A percentile compares a stretch with the other conserved stretches of the same genome.
Evolutionary conservation across 2,329 filamentous ascomycete genomes (phyloP).

Genomic region (Pezicula carpinea): DNA sequence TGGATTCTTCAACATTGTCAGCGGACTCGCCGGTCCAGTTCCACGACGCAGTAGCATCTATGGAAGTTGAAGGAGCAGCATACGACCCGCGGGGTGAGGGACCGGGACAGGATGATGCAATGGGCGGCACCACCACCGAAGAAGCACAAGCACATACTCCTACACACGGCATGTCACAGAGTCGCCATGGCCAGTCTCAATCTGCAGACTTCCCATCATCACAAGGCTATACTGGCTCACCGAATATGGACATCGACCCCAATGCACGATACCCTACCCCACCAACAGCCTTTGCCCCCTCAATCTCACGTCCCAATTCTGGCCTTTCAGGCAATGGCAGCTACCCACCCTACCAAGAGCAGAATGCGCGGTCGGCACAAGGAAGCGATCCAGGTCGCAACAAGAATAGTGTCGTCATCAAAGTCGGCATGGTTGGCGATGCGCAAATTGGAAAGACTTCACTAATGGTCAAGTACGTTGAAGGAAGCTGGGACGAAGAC

Average conservation of each 20-base stretch:
- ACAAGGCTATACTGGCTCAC: constrained; percentile 23
- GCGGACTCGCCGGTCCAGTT: constrained; percentile 48
- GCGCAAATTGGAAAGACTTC: constrained; percentile 99
- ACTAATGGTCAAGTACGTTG: constrained; percentile 99
- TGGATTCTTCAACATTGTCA: constrained; percentile 49
- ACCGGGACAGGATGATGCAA: constrained; percentile 23
- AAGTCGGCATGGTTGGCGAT: constrained; percentile 98
- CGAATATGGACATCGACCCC: constrained; percentile 22
- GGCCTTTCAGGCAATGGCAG: constrained; percentile 26
- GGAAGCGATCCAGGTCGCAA: constrained; percentile 22
- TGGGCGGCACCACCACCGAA: constrained; percentile 21
- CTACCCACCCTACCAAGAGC: constrained; percentile 28
- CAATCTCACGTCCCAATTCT: constrained; percentile 29
- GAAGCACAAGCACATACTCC: constrained; percentile 29
- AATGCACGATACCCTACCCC: constrained; percentile 28
- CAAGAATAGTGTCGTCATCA: constrained; percentile 84
- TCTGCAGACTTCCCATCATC: constrained; percentile 27
- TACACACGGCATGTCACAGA: constrained; percentile 16
- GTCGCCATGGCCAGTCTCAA: constrained; percentile 27
- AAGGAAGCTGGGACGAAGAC: constrained; percentile 99
- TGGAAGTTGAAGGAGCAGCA: constrained; percentile 42
- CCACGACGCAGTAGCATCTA: constrained; percentile 45
- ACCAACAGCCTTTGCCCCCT: constrained; percentile 25
- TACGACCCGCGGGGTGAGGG: constrained; percentile 26
- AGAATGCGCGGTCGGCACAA: constrained; percentile 23